Evolutionary conservation across 805 yeast species (phyloP).

Genomic region (Saturnispora besseyi): DNA sequence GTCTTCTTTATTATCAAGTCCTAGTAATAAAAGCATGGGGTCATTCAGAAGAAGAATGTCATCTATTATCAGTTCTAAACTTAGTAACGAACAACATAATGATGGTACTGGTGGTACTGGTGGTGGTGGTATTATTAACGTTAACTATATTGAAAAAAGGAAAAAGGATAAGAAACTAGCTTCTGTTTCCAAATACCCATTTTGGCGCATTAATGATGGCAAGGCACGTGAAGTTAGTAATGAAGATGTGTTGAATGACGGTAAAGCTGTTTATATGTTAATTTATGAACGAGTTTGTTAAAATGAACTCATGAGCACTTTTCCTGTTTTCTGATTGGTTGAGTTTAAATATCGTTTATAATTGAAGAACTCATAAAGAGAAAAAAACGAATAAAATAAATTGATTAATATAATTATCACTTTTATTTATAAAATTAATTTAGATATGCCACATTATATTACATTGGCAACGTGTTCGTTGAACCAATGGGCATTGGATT

Average conservation of each 20-base stretch:
- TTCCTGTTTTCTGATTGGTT: neutral
- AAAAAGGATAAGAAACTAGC: slow-evolving; percentile 40
- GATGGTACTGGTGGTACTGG: neutral
- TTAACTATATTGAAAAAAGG: neutral
- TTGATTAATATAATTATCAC: too few relatives aligned
- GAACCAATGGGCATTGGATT: slow-evolving; percentile 98
- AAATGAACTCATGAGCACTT: neutral
- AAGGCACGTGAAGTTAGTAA: slow-evolving; percentile 51
- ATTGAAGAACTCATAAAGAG: too few relatives aligned
- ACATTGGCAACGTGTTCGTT: slow-evolving; percentile 90
- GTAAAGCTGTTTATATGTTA: slow-evolving; percentile 74
- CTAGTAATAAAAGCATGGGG: neutral
- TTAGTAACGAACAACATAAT: neutral
- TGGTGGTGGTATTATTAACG: neutral
- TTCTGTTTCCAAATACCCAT: slow-evolving; percentile 49
- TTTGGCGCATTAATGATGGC: slow-evolving; percentile 83
- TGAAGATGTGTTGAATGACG: slow-evolving; percentile 55
- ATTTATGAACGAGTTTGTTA: slow-evolving; percentile 47
- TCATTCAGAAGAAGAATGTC: neutral
- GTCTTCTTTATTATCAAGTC: neutral
- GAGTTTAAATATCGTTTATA: too few relatives aligned
- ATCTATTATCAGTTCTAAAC: neutral
- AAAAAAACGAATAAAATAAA: too few relatives aligned
- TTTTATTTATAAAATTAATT: neutral
- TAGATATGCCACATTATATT: slow-evolving; percentile 69